Evolutionary conservation across 306 rosid species (phyloP).

Genomic region (Citrullus colocynthis): DNA sequence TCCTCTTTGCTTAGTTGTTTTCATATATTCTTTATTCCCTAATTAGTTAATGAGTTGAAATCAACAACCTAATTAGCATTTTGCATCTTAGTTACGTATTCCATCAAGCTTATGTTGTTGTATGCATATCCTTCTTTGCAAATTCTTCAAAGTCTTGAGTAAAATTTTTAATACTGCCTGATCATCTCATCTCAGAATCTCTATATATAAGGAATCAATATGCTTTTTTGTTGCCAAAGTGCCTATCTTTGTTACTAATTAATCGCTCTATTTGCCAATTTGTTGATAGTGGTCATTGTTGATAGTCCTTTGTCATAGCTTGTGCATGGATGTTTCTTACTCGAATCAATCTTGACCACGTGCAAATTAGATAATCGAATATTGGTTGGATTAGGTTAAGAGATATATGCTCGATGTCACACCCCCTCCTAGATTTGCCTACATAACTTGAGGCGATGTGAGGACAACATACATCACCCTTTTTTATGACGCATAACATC

Average conservation of each 20-base stretch:
- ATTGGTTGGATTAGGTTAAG: neutral
- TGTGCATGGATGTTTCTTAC: neutral
- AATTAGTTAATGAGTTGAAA: neutral
- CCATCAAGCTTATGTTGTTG: neutral
- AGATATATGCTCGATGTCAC: neutral
- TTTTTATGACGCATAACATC: too few relatives aligned
- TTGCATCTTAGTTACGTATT: neutral
- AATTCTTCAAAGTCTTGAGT: neutral
- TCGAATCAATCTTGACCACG: neutral
- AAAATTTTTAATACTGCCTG: neutral
- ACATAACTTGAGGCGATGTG: too few relatives aligned
- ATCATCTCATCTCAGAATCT: neutral
- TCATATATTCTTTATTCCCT: neutral
- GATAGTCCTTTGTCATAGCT: neutral
- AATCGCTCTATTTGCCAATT: neutral
- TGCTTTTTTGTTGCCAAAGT: neutral
- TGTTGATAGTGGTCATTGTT: neutral
- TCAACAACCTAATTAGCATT: neutral
- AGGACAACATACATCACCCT: too few relatives aligned
- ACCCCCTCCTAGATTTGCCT: too few relatives aligned
- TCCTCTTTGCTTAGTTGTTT: neutral
- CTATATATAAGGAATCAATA: neutral
- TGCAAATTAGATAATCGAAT: neutral
- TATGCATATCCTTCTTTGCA: neutral
- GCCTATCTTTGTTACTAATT: neutral